Percentiles rank a stretch among this genome's conserved stretches.
Conservation (phyloP, 1,284 basidiomycete genomes). For the Trametes hirsuta region DNA sequence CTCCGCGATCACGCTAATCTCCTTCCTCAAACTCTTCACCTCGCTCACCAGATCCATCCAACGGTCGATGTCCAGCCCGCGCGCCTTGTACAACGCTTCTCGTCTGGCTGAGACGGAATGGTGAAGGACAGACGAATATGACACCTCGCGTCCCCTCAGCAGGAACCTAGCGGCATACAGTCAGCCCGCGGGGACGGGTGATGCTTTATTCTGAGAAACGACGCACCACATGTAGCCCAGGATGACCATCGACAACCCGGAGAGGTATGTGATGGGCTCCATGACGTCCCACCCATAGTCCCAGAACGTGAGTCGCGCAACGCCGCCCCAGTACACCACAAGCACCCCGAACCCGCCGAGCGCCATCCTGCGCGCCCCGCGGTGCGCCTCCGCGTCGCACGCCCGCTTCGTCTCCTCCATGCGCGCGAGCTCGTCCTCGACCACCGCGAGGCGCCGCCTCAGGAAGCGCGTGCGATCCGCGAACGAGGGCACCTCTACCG, state of each 20-base stretch:
- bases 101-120: conserved; percentile 60
- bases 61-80: conserved; percentile 64
- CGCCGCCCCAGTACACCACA: conserved; percentile 63
- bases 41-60: conserved; percentile 62
- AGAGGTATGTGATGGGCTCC: conserved; percentile 71
- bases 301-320: conserved; percentile 69
- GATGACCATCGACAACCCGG: conserved; percentile 61
- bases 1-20: conserved; percentile 61
- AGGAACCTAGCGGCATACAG: conserved; percentile 45
- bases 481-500: conserved; percentile 65
- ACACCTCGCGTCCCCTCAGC: conserved; percentile 71
- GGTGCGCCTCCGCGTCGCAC: conserved; percentile 61
- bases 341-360: conserved; percentile 61
- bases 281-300: conserved; percentile 68
- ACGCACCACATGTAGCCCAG: conserved; percentile 59
- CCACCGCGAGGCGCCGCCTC: conserved; percentile 47
- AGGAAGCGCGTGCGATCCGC: conserved; percentile 64
- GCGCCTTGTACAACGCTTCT: conserved; percentile 56
- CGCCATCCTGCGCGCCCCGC: conserved; percentile 59
- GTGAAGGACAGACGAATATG: conserved; percentile 63
- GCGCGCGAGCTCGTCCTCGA: conserved; percentile 45
- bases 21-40: conserved; percentile 49
- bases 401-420: conserved; percentile 57
- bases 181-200: background rate
- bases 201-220: background rate